A percentile compares a stretch with the other conserved stretches of the same genome.
Evolutionary conservation across 495 filamentous ascomycete genomes (phyloP).

Genomic region (Eremomyces bilateralis): DNA sequence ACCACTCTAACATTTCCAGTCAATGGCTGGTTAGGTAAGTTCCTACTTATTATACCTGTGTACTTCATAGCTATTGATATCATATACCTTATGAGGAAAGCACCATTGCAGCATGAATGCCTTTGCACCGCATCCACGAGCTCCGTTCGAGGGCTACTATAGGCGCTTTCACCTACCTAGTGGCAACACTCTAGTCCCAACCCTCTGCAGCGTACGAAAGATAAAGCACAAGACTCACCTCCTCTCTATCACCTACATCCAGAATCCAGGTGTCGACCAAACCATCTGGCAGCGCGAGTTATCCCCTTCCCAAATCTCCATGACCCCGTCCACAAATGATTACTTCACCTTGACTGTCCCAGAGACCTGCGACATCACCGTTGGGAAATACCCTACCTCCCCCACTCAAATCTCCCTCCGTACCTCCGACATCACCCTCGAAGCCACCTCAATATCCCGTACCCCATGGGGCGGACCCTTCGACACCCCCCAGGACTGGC

Average conservation of each 20-base stretch:
- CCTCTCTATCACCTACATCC: conserved; percentile 25
- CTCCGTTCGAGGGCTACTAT: conserved; percentile 27
- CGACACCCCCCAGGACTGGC: conserved; percentile 11
- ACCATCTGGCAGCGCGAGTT: no score
- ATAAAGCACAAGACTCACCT: conserved; percentile 19
- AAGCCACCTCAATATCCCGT: no score
- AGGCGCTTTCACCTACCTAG: conserved; percentile 23
- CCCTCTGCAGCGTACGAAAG: conserved; percentile 18
- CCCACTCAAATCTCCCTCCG: no score
- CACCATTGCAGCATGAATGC: conserved; percentile 1
- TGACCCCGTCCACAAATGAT: no score
- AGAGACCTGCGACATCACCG: no score
- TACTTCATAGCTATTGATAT: neutral
- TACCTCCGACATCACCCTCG: no score
- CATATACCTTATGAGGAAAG: neutral
- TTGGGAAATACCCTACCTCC: no score
- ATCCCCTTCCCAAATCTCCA: no score
- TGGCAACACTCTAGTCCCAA: conserved; percentile 16
- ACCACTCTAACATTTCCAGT: neutral
- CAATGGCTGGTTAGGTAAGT: neutral
- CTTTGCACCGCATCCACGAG: conserved; percentile 14
- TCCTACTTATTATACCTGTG: neutral
- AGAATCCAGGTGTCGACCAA: no score
- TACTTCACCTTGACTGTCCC: no score
- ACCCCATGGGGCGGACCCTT: conserved; percentile 12